Base-by-base conservation (phyloP, 2,329 filamentous ascomycete genomes). In the Plectosphaerella plurivora region DNA sequence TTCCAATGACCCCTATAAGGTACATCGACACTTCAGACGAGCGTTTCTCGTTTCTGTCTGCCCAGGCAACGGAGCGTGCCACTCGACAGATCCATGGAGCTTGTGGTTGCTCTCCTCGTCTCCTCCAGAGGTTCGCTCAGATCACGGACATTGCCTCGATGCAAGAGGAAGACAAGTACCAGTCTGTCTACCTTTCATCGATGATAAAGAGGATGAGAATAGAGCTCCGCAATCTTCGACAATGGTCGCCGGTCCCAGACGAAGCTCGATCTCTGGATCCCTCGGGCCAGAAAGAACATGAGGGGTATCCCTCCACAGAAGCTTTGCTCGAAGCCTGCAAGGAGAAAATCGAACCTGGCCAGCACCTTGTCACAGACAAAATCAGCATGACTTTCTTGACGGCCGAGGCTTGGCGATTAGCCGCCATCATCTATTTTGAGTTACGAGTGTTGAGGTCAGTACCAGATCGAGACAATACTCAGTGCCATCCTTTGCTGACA, bases 371-470 rank as follows among this genome's bases (percentile, higher is more conserved):
- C 18, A 41, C 41, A 11, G 47, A 47, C 41, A 52, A 33, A 10
- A 45, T 61, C 8, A 60, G 61, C 9, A 73, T 73, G 71, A 73
- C 70, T 1, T 63, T 68, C 35, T 65, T 71, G 10, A 72, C 71
- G 5, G 71, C 71, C 1, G 71, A 73, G 55, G 67, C 69, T 10
- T 73, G 71, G 70, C 67, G 71, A 47, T 52, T 73, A 37, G 66
- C 70, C 5, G 68, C 63, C 5, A 64, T 73, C 8, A 60, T 73
- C 8, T 73, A 73, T 53, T 51, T 68, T 10, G 68, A 71, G 51
- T 73, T 69, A 41, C 68, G 71, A 20, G 63, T 70, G 14, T 49
- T 68, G 42, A 67, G 69, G 69, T 72, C 57, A 42, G 61, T 35
- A 44, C 24, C 11, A 25, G 5, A 22, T 22, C 49, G 39, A 15